These are phyloP conservation scores for Lepiota brunneoincarnata DNA, from an alignment of 768 basidiomycete species.

Conservation along the genomic window DNA sequence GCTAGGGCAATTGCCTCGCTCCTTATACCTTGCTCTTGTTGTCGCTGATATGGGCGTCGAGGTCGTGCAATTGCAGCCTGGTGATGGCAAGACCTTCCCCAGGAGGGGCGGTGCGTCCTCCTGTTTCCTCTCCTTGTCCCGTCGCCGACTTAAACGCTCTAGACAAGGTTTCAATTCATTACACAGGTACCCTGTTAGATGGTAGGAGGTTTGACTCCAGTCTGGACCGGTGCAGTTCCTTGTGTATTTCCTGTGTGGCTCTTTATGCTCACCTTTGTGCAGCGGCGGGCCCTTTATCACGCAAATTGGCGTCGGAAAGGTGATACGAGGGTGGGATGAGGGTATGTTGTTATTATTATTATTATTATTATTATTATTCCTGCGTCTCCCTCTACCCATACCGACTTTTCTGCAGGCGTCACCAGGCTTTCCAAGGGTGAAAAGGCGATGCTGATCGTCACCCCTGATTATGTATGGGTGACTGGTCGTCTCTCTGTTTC, in stretches of 20 bases:
- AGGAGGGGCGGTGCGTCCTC: conserved; percentile 62
- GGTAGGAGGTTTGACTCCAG: conserved; percentile 76
- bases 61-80: conserved; percentile 53
- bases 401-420: conserved; percentile 49
- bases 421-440: conserved; percentile 72
- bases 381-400: not conserved
- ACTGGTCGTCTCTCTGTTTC: not conserved
- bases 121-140: conserved; percentile 6
- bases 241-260: not conserved
- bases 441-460: conserved; percentile 66
- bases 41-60: conserved; percentile 58
- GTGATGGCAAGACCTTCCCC: conserved; percentile 66
- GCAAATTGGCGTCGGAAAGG: conserved; percentile 7
- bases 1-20: conserved; percentile 12
- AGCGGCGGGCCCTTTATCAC: conserved; percentile 8
- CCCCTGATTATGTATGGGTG: conserved; percentile 72
- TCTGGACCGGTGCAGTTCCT: conserved; percentile 59
- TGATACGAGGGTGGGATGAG: conserved; percentile 10
- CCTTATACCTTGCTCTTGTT: conserved; percentile 1
- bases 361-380: too few relatives aligned
- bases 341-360: not conserved
- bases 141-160: conserved; percentile 19
- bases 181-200: conserved; percentile 66
- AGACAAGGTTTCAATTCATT: conserved; percentile 79
- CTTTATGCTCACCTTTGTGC: not conserved